Base-by-base conservation (phyloP, 495 filamentous ascomycete genomes). In the Podospora comata region DNA sequence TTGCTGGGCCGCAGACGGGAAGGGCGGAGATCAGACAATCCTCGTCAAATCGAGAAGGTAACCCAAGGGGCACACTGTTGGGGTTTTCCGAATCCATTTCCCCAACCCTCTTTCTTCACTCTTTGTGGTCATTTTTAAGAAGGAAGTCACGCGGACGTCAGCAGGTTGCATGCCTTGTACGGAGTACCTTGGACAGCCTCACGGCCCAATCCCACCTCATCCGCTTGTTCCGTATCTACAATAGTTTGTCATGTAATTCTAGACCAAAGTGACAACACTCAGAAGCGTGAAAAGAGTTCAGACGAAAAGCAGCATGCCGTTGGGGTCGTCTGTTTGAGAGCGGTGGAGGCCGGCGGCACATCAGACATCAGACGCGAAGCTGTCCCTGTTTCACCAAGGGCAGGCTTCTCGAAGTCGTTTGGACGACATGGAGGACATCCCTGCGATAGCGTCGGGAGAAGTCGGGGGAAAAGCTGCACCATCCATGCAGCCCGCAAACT, bases 1-100 rank as follows among this genome's bases (percentile, higher is more conserved):
- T 63, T 68, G 58, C 65, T 67, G 71, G 67, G 27, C 58, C 69
- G 67, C 67, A 67, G 68, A 65, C 72, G 69, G 72, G 67, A 73
- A 60, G 55, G 68, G 65, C 30, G 68, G 19, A 69, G 67, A 73
- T 73, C 71, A 73, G 62, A 73, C 71, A 66, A 54, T 55, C 54
- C 65, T 26, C 64, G 68, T 63, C 39, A 32, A 62, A 66, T 61
- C 66, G 55, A 58, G n/a, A 58, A 58, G 55, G 55, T 58, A 18
- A 26, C 55, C 55, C 55, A 20, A 63, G 9, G 27, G 53, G 34
- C 30, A 28, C 4, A 56, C 54, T 56, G 15, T 56, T 56, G n/a
- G 55, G 55, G 55, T n/a, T 20, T 19, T 58, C 55, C 55, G 55
- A 58, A 58, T 26, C 55, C 23, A 26, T 58, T n/a, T 3, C 23